Conservation (phyloP, 129 eudicot genomes). For the Dittrichia graveolens region DNA sequence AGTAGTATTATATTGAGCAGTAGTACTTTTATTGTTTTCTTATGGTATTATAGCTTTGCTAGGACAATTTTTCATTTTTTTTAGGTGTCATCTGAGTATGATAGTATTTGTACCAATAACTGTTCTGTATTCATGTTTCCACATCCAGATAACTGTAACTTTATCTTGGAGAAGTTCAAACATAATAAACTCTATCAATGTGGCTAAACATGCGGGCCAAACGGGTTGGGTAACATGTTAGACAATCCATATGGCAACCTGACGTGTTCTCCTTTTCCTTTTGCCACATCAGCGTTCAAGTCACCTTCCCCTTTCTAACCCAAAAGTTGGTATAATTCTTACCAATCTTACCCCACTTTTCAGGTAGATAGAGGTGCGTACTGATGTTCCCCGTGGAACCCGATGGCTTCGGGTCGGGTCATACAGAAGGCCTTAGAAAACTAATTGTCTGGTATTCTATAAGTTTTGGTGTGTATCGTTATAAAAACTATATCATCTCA, state of each 20-base stretch:
- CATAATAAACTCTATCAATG: background rate
- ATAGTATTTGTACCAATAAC: conserved; percentile 18
- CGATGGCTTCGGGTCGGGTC: too few relatives aligned
- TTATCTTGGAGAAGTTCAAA: background rate
- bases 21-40: background rate
- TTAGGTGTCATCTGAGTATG: conserved; percentile 14
- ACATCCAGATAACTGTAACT: background rate
- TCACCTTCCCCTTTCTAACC: too few relatives aligned
- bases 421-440: too few relatives aligned
- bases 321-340: too few relatives aligned
- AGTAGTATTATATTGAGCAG: conserved; percentile 1
- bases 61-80: conserved; percentile 25
- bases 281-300: too few relatives aligned
- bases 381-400: too few relatives aligned
- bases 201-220: too few relatives aligned
- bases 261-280: background rate
- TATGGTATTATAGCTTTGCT: conserved; percentile 15
- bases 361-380: too few relatives aligned
- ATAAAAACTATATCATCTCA: background rate
- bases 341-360: too few relatives aligned
- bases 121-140: conserved; percentile 15
- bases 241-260: too few relatives aligned
- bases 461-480: background rate
- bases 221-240: too few relatives aligned
- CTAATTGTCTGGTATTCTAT: too few relatives aligned